Percentiles rank a stretch among this genome's conserved stretches.
Evolutionary conservation across 2,329 filamentous ascomycete genomes (phyloP).

Genomic region (Gremmenia infestans): DNA sequence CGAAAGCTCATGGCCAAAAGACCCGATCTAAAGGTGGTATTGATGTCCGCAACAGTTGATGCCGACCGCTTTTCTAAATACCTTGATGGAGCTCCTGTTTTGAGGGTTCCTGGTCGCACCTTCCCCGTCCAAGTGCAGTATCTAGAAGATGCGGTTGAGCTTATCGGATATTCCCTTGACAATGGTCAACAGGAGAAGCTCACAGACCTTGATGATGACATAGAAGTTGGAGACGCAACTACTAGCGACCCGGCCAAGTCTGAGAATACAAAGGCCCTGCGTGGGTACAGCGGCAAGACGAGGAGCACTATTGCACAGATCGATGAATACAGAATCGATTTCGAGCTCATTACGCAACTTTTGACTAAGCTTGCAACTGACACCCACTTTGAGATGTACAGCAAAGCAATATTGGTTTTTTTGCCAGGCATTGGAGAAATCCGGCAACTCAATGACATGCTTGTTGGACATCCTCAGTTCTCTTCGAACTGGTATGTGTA

Average conservation of each 20-base stretch:
- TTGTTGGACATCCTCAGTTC: constrained; percentile 73
- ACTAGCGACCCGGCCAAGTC: constrained; percentile 40
- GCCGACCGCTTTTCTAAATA: constrained; percentile 88
- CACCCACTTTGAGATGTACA: constrained; percentile 63
- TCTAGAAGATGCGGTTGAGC: constrained; percentile 86
- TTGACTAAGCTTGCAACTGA: constrained; percentile 71
- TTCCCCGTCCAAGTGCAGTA: constrained; percentile 87
- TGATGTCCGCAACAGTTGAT: constrained; percentile 98
- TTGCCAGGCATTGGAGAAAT: constrained; percentile 94
- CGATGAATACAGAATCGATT: constrained; percentile 90
- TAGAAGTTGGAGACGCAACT: constrained; percentile 42
- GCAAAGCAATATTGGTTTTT: constrained; percentile 90
- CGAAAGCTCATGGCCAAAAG: constrained; percentile 71
- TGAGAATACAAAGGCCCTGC: constrained; percentile 60
- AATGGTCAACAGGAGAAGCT: constrained; percentile 42
- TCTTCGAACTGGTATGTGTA: constrained; percentile 76
- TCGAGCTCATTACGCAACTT: constrained; percentile 75
- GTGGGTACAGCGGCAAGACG: constrained; percentile 71
- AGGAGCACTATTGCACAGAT: constrained; percentile 69
- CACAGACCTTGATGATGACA: constrained; percentile 60
- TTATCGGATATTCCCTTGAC: constrained; percentile 68
- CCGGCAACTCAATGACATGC: constrained; percentile 77
- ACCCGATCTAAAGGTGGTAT: constrained; percentile 81
- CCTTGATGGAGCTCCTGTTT: constrained; percentile 75
- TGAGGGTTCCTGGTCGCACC: constrained; percentile 88